Evolutionary conservation across 2,329 filamentous ascomycete genomes (phyloP), one percentile per base, ranked within the genome.

Genomic region (Ophiostoma angusticollis): DNA sequence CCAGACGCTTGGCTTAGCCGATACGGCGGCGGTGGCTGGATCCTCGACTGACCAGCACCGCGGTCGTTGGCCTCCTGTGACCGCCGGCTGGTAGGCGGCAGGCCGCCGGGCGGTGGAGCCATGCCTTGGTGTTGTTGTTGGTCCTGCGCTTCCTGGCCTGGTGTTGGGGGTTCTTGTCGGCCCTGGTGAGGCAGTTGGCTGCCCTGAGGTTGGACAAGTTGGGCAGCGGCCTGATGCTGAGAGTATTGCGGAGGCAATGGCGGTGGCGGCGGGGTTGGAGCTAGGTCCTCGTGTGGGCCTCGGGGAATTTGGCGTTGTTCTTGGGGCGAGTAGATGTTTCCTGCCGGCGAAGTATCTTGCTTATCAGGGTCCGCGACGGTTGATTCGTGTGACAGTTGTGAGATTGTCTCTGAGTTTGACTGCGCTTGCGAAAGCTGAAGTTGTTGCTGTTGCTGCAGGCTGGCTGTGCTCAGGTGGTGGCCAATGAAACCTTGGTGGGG

Each of bases 301-400:
- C 23, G 37, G 14, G 22, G 41, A 16, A 32, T 23, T 19, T 35
- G 43, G 17, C 31, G 35, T 11, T 39, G 61, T 17, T 52, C 44
- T 41, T 60, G 58, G n/a, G 54, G 43, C 6, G 54, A 50, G 52
- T 62, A 61, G 44, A 55, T 35, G 12, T 24, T 42, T 3, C 28
- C 29, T 2, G 37, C 23, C 7, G 42, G 58, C 19, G 66, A 59
- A 9, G 64, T 62, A n/a, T 56, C 54, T 45, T 66, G 64, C 40
- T 60, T 58, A 43, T 72, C 70, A 28, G 61, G 60, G 45, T 75
- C 72, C 30, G 62, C 59, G 14, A 65, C 54, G 25, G 67, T 68
- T 24, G 73, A 77, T 43, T 79, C 75, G 62, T 71, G 66, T 52
- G 75, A 79, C 48, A 74, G 54, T 54, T 78, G 73, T 6, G 74